Base-by-base conservation (phyloP, 2,329 filamentous ascomycete genomes). In the Aspergillus fumigatus region DNA sequence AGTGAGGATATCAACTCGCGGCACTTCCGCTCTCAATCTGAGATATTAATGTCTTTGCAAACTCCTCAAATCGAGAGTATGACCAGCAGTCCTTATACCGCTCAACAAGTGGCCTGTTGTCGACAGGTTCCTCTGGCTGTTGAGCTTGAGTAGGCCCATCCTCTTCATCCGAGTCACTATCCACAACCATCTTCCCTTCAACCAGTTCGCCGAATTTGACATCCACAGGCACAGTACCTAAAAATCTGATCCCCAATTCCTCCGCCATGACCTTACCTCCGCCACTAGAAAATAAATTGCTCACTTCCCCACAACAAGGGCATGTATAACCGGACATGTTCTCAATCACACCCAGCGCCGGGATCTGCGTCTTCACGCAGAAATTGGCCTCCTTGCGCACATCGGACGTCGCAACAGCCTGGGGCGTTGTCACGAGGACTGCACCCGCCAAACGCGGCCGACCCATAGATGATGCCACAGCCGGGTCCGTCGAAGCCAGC, bases 361-460 rank as follows among this genome's bases (percentile, higher is more conserved):
- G 80, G 50, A 96, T 87, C 29, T 84, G 83, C 1, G 90, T 93
- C 77, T 96, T 96, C 52, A 80, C 80, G 75, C 92, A 97, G 70
- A 97, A 96, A 72, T 96, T 96, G 61, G 96, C 82, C 74, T 96
- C 92, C 71, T 96, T 97, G 68, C 90, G 88, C 40, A 99, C 94
- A 70, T 99, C 94, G 0, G 91, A 89, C 27, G 93, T 96, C 11
- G 91, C 88, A 50, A 99, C 89, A 0, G 93, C 94, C 72, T 99
- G 94, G 0, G 94, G 94, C 0, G 94, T 99, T 2, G 94, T 99
- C 1, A 99, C 93, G 0, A 99, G 87, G 0, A 99, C 92, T 0
- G 94, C 93, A 8, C 93, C 94, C 1, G 88, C 84, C 2, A 97
- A 82, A 64, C 92, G 88, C 0, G 85, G 85, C 25, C 71, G 50